Evolutionary conservation across 2,329 filamentous ascomycete species (phyloP).

Genomic region (Paecilomyces sp.): DNA sequence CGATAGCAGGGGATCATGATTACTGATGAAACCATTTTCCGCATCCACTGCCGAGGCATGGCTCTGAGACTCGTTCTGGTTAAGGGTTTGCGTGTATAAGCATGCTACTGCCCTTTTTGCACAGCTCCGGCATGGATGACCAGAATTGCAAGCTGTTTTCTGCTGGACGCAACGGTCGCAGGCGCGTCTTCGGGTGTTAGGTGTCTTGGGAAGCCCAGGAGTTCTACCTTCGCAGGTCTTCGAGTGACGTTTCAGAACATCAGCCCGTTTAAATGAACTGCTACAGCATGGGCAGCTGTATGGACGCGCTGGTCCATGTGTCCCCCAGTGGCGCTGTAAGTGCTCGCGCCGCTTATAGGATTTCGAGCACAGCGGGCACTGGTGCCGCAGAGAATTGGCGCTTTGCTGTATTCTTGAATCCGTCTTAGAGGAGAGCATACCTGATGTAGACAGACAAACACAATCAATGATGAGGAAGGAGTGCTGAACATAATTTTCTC

Average conservation of each 20-base stretch:
- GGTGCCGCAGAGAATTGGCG: conserved; percentile 4
- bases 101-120: background rate
- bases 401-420: too few species aligned
- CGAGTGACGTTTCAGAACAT: conserved; percentile 30
- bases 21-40: too few species aligned
- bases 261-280: conserved; percentile 28
- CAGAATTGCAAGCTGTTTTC: conserved; percentile 27
- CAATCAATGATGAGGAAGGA: too few species aligned
- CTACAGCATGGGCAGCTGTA: conserved; percentile 24
- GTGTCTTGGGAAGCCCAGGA: conserved; percentile 1
- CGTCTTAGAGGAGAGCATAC: too few species aligned
- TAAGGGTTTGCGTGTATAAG: background rate
- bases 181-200: conserved; percentile 18
- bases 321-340: conserved; percentile 25
- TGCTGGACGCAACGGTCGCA: conserved; percentile 29
- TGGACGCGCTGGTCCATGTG: conserved; percentile 26
- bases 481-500: too few species aligned
- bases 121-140: conserved; percentile 20
- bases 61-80: background rate
- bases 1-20: too few species aligned
- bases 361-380: conserved; percentile 26
- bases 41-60: too few species aligned
- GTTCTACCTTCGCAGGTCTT: conserved; percentile 21
- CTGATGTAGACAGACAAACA: too few species aligned
- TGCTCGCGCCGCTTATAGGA: conserved; percentile 32